Conservation (phyloP, 1,139 yeast genomes). For the Candida freyschussii region DNA sequence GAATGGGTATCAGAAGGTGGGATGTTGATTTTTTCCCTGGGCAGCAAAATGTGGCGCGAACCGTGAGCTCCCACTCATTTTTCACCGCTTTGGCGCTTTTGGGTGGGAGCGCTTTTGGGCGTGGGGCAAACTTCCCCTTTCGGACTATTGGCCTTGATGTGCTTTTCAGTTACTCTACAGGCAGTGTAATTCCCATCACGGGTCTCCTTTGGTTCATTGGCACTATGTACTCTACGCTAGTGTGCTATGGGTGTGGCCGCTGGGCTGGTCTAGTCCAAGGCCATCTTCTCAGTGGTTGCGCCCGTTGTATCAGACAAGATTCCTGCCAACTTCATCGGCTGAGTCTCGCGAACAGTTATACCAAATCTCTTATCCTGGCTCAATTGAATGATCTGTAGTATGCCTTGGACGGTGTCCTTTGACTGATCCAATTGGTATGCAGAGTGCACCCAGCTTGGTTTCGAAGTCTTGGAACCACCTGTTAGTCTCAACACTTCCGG, state of each 20-base stretch:
- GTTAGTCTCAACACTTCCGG: conserved; percentile 71
- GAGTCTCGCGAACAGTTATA: conserved; percentile 55
- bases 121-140: not conserved
- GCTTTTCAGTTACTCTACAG: not conserved
- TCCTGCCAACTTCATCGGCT: conserved; percentile 41
- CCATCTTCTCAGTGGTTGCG: conserved; percentile 11
- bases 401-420: conserved; percentile 38
- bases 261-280: conserved; percentile 7
- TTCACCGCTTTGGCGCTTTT: not conserved
- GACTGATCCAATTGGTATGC: conserved; percentile 48
- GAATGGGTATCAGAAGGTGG: conserved; percentile 23
- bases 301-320: conserved; percentile 13
- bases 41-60: not conserved
- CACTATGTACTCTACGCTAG: too few species aligned
- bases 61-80: not conserved
- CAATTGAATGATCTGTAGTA: conserved; percentile 51
- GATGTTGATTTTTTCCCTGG: conserved; percentile 1
- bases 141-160: not conserved
- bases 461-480: conserved; percentile 64
- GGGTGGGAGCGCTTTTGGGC: not conserved
- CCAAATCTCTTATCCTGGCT: conserved; percentile 67
- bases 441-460: conserved; percentile 88
- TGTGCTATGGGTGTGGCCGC: too few species aligned
- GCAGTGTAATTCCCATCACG: not conserved
- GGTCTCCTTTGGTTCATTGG: not conserved